Evolutionary conservation across 371 early-diverging fungal species (phyloP), one percentile per base, ranked within the genome.

Genomic region (Mortierella sp.): DNA sequence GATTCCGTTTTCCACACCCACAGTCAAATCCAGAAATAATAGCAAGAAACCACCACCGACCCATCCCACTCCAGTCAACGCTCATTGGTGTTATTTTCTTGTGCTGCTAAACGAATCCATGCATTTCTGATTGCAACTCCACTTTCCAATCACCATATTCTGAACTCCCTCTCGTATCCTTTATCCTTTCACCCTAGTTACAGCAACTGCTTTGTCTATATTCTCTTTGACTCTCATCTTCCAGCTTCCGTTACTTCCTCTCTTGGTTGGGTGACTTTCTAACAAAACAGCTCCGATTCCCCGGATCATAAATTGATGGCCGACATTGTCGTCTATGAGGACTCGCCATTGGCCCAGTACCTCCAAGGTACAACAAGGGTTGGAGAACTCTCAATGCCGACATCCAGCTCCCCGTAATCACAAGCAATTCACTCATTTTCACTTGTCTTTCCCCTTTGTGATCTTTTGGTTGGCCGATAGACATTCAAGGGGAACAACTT

Each of bases 291-390:
- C 37, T 34, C 31, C 30, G 37, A 42, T 34, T 44, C 30, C 12
- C 55, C 24, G 48, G 56, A 56, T 47, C 44, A 27, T 30, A 52
- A 21, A 43, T 32, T 47, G 34, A 89, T 90, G 88, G 72, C 85
- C 39, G 91, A 91, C 73, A 79, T 84, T 30, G 82, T 91, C 62
- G 84, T 90, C 12, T 91, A 90, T 69, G 90, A 89, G 79, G 91
- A 90, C 59, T 87, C 89, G 17, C 91, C 91, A n/a, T 72, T 91
- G 41, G 91, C 85, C 23, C 87, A 87, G 47, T 91, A 91, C 66
- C 62, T 91, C 54, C 70, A 84, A 64, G 85, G 90, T 89, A 84
- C n/a, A n/a, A n/a, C n/a, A n/a, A n/a, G n/a, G n/a, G n/a, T n/a
- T n/a, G n/a, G n/a, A n/a, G n/a, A n/a, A n/a, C n/a, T n/a, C n/a